A percentile compares a stretch with the other conserved stretches of the same genome.
These are phyloP conservation scores for Clarkia xantiana DNA, from an alignment of 345 rosid species.

Conservation along the genomic window DNA sequence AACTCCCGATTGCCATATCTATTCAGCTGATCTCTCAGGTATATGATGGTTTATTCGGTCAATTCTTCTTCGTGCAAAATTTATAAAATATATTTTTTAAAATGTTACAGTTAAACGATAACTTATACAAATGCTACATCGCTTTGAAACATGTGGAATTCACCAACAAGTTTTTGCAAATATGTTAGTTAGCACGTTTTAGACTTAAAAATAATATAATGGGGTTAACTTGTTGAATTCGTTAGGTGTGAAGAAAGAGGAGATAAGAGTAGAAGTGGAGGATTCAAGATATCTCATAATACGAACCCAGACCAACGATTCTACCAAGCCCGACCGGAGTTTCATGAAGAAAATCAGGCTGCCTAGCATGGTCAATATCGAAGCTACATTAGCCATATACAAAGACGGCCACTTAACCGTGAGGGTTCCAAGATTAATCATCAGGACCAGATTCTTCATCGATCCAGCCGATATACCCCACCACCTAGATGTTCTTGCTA, in stretches of 20 bases:
- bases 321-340: slow-evolving; percentile 24
- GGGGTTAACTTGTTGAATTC: too few species aligned
- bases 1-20: slow-evolving; percentile 54
- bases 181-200: too few species aligned
- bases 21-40: slow-evolving; percentile 68
- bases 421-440: slow-evolving; percentile 33
- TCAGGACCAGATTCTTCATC: slow-evolving; percentile 27
- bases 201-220: too few species aligned
- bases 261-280: slow-evolving; percentile 65
- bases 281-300: slow-evolving; percentile 53
- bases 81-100: too few species aligned
- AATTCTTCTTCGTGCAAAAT: too few species aligned
- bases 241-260: slow-evolving; percentile 62
- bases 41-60: too few species aligned
- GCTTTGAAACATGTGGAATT: too few species aligned
- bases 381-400: slow-evolving; percentile 48
- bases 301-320: slow-evolving; percentile 32
- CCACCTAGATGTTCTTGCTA: slow-evolving; percentile 45
- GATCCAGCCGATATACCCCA: slow-evolving; percentile 42
- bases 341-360: slow-evolving; percentile 61
- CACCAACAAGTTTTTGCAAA: too few species aligned
- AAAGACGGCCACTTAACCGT: slow-evolving; percentile 65
- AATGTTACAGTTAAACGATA: too few species aligned
- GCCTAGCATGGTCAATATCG: slow-evolving; percentile 34
- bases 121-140: too few species aligned